Percentiles rank a stretch among this genome's conserved stretches.
Evolutionary conservation across 192 early-diverging fungal genomes (phyloP).

Genomic region (Jimgerdemannia flammicorona): DNA sequence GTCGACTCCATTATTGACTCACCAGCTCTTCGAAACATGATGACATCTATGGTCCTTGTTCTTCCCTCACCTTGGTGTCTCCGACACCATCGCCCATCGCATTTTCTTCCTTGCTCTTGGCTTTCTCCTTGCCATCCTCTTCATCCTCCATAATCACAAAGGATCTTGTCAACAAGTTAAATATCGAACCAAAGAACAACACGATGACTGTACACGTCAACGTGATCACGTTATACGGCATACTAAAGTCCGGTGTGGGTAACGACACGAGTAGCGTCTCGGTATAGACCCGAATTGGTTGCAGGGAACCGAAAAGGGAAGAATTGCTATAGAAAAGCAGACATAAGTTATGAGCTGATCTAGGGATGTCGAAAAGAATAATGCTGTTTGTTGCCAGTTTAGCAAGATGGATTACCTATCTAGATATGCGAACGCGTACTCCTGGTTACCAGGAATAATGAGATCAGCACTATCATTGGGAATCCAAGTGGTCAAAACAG

Average conservation of each 20-base stretch:
- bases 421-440: conserved; percentile 5
- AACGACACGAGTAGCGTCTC: conserved; percentile 84
- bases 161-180: conserved; percentile 74
- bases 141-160: conserved; percentile 43
- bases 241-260: conserved; percentile 96
- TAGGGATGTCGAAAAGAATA: too few relatives aligned
- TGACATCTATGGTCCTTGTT: too few relatives aligned
- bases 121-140: conserved; percentile 1
- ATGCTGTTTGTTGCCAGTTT: too few relatives aligned
- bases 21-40: too few relatives aligned
- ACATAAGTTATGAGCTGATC: too few relatives aligned
- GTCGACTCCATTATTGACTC: too few relatives aligned
- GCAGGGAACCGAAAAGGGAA: neutral
- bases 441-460: conserved; percentile 11
- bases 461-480: neutral
- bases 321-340: neutral
- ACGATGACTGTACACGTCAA: conserved; percentile 95
- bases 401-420: neutral
- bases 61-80: neutral
- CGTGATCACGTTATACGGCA: conserved; percentile 99
- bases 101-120: neutral
- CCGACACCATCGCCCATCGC: neutral
- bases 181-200: conserved; percentile 93
- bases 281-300: conserved; percentile 63
- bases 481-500: conserved; percentile 45